These are phyloP conservation scores for Sclerotinia subarctica DNA, from an alignment of 2,329 filamentous ascomycete genomes.

Conservation along the genomic window DNA sequence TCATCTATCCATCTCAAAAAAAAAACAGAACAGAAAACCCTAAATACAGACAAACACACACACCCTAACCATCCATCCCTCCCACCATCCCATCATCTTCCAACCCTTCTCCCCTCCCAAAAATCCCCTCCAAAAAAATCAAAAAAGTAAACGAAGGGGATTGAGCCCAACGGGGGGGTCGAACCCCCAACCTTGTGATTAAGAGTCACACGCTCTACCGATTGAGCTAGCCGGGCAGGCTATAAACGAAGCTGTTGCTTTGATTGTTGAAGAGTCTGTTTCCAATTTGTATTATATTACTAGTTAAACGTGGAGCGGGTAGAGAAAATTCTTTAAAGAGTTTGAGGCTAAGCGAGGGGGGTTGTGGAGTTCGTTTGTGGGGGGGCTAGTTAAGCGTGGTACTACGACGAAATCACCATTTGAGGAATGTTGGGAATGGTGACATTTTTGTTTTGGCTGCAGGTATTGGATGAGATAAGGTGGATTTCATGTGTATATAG, in stretches of 20 bases:
- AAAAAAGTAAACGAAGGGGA: background rate
- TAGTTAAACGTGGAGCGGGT: no score
- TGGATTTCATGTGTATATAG: background rate
- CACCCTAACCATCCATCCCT: background rate
- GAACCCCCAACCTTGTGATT: constrained; percentile 18
- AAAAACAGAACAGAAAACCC: no score
- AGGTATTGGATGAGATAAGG: background rate
- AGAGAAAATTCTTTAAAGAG: constrained; percentile 6
- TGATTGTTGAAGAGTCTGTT: no score
- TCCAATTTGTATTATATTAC: no score
- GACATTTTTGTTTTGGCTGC: background rate
- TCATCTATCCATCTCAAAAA: no score
- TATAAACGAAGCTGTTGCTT: background rate
- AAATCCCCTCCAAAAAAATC: background rate
- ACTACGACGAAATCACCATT: background rate
- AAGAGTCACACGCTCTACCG: constrained; percentile 38
- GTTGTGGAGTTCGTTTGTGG: background rate
- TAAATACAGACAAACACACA: no score
- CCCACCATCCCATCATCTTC: background rate
- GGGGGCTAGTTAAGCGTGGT: no score
- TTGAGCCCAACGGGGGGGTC: constrained; percentile 11
- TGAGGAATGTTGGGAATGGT: background rate
- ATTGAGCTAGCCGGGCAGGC: constrained; percentile 35
- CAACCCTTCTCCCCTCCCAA: background rate
- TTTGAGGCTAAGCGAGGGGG: constrained; percentile 8